A percentile compares a stretch with the other conserved stretches of the same genome.
Conservation (phyloP, 129 eudicot species). For the Arctium lappa region DNA sequence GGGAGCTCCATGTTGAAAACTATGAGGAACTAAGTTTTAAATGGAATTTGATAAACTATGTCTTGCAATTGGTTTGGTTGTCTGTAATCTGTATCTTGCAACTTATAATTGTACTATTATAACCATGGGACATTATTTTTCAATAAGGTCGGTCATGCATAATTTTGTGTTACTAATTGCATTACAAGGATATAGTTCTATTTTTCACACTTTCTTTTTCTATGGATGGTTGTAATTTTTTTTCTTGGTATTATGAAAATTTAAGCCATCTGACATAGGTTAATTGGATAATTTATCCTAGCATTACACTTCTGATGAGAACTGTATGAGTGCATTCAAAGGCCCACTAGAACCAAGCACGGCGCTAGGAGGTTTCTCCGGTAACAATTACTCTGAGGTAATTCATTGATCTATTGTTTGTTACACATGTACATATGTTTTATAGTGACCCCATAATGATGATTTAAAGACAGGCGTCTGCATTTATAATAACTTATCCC, state of each 20-base stretch:
- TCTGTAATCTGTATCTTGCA: neutral
- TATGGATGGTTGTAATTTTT: neutral
- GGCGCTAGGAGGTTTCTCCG: slow-evolving; percentile 88
- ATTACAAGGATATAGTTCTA: neutral
- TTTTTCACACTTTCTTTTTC: neutral
- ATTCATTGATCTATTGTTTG: slow-evolving; percentile 11
- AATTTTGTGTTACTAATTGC: neutral
- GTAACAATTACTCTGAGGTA: slow-evolving; percentile 93
- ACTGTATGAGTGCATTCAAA: slow-evolving; percentile 87
- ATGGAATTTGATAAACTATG: slow-evolving; percentile 3
- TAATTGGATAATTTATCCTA: slow-evolving; percentile 27
- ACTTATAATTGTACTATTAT: neutral
- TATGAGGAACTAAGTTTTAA: neutral
- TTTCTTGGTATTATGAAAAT: neutral
- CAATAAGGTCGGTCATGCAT: neutral
- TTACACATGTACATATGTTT: slow-evolving; percentile 7
- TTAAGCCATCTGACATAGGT: slow-evolving; percentile 14
- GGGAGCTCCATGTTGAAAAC: neutral
- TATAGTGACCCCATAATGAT: slow-evolving; percentile 15
- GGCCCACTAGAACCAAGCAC: slow-evolving; percentile 99
- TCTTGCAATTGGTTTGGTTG: neutral
- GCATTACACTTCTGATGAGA: slow-evolving; percentile 78
- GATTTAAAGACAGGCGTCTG: slow-evolving; percentile 77
- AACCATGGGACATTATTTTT: neutral
- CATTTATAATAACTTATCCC: slow-evolving; percentile 89